These are phyloP conservation scores for Closterium sp. DNA, from an alignment of 139 green algal species.

Conservation along the genomic window DNA sequence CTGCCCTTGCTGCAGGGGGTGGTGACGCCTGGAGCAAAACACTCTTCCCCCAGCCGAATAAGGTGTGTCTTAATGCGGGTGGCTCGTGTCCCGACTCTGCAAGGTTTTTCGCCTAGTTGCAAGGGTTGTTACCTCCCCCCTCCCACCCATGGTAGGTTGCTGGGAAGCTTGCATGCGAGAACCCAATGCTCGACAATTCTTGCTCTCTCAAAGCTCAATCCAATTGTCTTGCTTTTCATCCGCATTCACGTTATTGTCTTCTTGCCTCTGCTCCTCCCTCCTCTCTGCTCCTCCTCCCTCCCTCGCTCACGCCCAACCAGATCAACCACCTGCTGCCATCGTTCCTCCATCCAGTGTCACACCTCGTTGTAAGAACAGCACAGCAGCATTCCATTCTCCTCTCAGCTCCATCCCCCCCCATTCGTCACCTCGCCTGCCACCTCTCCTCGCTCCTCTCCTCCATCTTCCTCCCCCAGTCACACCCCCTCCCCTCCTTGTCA, in stretches of 20 bases:
- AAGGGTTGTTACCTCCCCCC: no score
- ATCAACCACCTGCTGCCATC: neutral
- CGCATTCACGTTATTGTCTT: neutral
- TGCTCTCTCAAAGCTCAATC: no score
- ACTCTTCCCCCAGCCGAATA: neutral
- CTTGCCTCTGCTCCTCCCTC: neutral
- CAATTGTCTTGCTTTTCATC: neutral
- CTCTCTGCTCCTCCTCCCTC: neutral
- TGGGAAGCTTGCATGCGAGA: no score
- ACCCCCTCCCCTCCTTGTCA: neutral
- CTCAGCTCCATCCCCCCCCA: neutral
- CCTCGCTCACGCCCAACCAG: neutral
- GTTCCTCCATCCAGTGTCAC: neutral
- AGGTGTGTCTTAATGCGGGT: neutral
- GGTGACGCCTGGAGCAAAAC: neutral
- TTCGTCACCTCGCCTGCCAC: neutral
- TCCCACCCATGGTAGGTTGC: no score
- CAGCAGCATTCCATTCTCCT: neutral
- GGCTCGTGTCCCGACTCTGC: no score
- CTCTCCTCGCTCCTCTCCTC: neutral
- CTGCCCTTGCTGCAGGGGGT: neutral
- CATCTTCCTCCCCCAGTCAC: neutral
- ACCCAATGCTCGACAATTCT: no score
- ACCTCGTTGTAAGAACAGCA: neutral
- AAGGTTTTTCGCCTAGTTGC: no score